Percentiles rank a stretch among this genome's conserved stretches.
Evolutionary conservation across 805 yeast species (phyloP).

Genomic region (Spathaspora girioi): DNA sequence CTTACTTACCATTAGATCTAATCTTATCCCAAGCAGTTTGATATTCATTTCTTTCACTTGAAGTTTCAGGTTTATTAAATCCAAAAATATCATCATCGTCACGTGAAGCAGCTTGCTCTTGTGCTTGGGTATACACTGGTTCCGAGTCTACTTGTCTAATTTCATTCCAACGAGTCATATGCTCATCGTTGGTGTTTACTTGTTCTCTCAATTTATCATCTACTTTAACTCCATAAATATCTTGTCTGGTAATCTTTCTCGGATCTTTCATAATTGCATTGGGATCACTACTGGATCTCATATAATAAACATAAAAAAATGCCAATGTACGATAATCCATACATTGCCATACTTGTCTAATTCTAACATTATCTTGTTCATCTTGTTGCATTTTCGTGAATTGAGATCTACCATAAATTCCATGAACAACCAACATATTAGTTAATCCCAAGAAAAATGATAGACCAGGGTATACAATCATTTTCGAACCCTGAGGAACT

Average conservation of each 20-base stretch:
- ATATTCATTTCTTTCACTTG: not conserved
- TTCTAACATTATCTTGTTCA: constrained; percentile 8
- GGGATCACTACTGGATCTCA: constrained; percentile 48
- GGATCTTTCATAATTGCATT: constrained; percentile 56
- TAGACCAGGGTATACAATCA: constrained; percentile 28
- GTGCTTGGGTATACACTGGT: not conserved
- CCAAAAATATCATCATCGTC: constrained; percentile 1
- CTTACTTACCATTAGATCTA: constrained; percentile 4
- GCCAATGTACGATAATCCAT: constrained; percentile 35
- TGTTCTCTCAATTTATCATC: constrained; percentile 10
- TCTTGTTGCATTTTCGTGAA: constrained; percentile 16
- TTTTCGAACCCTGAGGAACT: not conserved
- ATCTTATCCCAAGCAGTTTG: constrained; percentile 20
- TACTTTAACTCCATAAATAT: constrained; percentile 27
- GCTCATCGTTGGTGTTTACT: not conserved
- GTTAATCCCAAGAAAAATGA: constrained; percentile 30
- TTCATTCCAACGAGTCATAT: not conserved
- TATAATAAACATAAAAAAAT: constrained; percentile 45
- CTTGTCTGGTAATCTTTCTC: constrained; percentile 23
- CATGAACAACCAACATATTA: constrained; percentile 16
- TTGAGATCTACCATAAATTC: constrained; percentile 12
- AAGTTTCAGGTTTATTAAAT: constrained; percentile 2
- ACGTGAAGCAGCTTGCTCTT: constrained; percentile 8
- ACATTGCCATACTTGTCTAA: constrained; percentile 30
- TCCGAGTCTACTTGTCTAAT: not conserved